A percentile compares a stretch with the other conserved stretches of the same genome.
These are phyloP conservation scores for Kwoniella pini DNA, from an alignment of 768 basidiomycete species.

Conservation along the genomic window DNA sequence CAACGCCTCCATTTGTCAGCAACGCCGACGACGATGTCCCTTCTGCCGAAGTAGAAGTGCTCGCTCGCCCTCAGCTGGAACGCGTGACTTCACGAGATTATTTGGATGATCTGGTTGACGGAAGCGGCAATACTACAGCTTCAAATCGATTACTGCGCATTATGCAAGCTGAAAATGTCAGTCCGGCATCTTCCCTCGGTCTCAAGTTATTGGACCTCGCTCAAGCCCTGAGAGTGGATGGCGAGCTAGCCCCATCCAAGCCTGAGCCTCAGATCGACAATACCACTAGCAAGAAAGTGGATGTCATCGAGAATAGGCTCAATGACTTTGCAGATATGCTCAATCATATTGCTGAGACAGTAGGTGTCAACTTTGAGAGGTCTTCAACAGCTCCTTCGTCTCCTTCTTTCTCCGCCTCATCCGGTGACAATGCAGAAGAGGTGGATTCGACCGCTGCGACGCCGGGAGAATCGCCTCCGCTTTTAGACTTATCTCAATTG, in stretches of 20 bases:
- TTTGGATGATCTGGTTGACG: constrained; percentile 12
- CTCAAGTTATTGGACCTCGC: constrained; percentile 35
- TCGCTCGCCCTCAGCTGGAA: background rate
- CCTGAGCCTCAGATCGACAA: background rate
- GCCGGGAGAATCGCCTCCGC: background rate
- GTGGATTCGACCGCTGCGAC: background rate
- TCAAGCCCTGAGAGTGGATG: constrained; percentile 21
- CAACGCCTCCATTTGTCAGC: background rate
- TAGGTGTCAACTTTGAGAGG: constrained; percentile 27
- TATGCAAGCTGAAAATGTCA: constrained; percentile 29
- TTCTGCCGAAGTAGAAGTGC: background rate
- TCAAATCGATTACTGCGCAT: constrained; percentile 24
- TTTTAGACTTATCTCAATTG: background rate
- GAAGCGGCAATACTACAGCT: constrained; percentile 19
- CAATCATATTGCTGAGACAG: constrained; percentile 32
- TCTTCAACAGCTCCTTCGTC: background rate
- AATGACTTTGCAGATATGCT: constrained; percentile 34
- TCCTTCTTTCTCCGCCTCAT: too few species aligned
- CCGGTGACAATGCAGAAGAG: background rate
- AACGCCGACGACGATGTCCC: background rate
- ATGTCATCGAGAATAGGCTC: constrained; percentile 11
- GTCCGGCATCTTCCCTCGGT: constrained; percentile 28
- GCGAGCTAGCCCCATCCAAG: constrained; percentile 11
- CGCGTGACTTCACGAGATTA: constrained; percentile 8
- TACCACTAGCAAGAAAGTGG: background rate